phyloP scores from a whole-genome alignment of 176 grass and related monocot species.

The Rhynchospora tenuis region DNA sequence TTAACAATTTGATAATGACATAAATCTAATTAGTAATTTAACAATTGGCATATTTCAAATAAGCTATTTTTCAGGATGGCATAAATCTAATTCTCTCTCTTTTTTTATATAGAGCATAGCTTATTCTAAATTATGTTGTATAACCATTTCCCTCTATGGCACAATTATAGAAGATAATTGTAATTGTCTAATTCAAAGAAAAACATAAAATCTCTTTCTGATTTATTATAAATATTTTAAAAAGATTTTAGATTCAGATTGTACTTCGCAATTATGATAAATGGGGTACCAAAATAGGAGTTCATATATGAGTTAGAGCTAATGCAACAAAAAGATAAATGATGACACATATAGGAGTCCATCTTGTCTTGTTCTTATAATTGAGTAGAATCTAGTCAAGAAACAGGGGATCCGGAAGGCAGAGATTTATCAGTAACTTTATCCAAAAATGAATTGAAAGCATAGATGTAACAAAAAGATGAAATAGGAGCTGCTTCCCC shows the following conservation, averaged over 20 bases:
- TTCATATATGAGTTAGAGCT: neutral
- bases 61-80: too few relatives aligned
- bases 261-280: neutral
- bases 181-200: too few relatives aligned
- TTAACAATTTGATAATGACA: too few relatives aligned
- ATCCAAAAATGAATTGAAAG: neutral
- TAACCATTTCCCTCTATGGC: too few relatives aligned
- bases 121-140: too few relatives aligned
- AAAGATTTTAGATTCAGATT: too few relatives aligned
- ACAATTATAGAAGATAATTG: too few relatives aligned
- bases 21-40: too few relatives aligned
- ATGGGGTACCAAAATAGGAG: neutral
- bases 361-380: conserved; percentile 7
- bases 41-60: too few relatives aligned
- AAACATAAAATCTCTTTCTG: neutral
- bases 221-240: too few relatives aligned
- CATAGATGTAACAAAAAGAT: neutral
- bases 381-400: neutral
- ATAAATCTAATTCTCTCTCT: too few relatives aligned
- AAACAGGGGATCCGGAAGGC: neutral
- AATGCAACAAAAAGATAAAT: neutral
- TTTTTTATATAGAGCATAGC: too few relatives aligned
- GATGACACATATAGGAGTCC: neutral
- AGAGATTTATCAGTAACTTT: neutral
- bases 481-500: neutral